A percentile compares a stretch with the other conserved stretches of the same genome.
Conservation (phyloP, 2,329 filamentous ascomycete genomes). For the Verticillium isaacii region DNA sequence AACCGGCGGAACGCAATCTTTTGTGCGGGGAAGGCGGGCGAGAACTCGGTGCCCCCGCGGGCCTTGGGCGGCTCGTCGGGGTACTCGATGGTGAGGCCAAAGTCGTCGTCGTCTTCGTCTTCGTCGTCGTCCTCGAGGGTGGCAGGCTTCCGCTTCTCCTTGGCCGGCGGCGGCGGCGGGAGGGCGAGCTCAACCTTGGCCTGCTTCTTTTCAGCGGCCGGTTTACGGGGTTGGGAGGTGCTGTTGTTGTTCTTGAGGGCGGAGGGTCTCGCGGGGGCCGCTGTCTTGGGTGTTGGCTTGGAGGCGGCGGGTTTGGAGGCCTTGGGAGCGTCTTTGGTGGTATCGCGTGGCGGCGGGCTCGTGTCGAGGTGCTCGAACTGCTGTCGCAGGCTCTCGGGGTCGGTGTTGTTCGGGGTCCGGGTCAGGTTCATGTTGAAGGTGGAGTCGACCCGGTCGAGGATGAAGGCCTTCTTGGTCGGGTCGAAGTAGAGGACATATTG, state of each 20-base stretch:
- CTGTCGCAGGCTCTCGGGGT: constrained; percentile 58
- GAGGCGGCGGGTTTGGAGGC: constrained; percentile 17
- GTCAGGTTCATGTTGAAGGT: constrained; percentile 84
- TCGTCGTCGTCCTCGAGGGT: constrained; percentile 40
- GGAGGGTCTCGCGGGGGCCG: constrained; percentile 8
- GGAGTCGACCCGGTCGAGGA: constrained; percentile 77
- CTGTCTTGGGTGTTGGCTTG: constrained; percentile 15
- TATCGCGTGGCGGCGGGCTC: not conserved
- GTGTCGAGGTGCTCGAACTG: constrained; percentile 62
- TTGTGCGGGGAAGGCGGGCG: constrained; percentile 39
- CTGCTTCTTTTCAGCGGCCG: constrained; percentile 25
- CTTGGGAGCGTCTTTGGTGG: constrained; percentile 18
- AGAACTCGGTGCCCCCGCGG: constrained; percentile 36
- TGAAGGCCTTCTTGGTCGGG: constrained; percentile 66
- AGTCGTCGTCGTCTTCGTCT: constrained; percentile 52
- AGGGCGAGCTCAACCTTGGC: constrained; percentile 31
- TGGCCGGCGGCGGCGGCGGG: constrained; percentile 18
- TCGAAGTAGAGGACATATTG: constrained; percentile 74
- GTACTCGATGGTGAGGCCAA: constrained; percentile 55
- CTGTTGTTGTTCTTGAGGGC: constrained; percentile 19
- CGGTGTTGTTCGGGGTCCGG: constrained; percentile 60
- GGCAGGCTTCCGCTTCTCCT: constrained; percentile 11
- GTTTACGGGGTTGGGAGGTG: constrained; percentile 21
- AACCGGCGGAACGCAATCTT: constrained; percentile 37
- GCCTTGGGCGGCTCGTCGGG: constrained; percentile 37